Base-by-base conservation (phyloP, 768 basidiomycete genomes). In the Termitomyces titanicus region DNA sequence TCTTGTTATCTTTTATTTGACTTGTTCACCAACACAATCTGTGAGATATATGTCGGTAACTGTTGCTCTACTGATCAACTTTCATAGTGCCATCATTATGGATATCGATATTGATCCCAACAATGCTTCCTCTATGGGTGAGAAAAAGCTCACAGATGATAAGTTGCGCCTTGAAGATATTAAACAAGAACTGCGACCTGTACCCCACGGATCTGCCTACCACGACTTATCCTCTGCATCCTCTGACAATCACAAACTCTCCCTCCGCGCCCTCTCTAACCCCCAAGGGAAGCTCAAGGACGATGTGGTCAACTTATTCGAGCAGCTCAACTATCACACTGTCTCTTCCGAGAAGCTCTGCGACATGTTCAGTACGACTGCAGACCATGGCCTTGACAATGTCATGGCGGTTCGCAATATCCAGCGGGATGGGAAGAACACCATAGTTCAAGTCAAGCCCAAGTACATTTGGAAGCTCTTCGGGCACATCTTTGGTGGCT, bases 181-280 rank as follows among this genome's bases (percentile, higher is more conserved):
- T 22, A 12, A 33, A 33, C 18, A 34, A 33, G 31, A 34, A 34
- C 18, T 46, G 12, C 11, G 18, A 6, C 7, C 29, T 33, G 45
- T 46, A n/a, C 3, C 45, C n/a, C 18, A 27, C 7, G 47, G 18
- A 46, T 18, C 7, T 46, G 29, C 31, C 7, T n/a, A 18, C 20
- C 46, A 47, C 7, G 46, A 47, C 1, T 47, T 31, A 1, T 15
- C 7, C 13, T 47, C 46, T 17, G 13, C 31, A n/a, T n/a, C n/a
- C n/a, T n/a, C n/a, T n/a, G n/a, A n/a, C 27, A 31, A 43, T 22
- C 42, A 27, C 5, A 42, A 52, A 24, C 34, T 34, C 27, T 51
- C 58, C 7, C 33, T 60, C 11, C 58, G 47, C 42, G 57, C 58
- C 22, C 58, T 60, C 22, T 60, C 55, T 15, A 52, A 49, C 18